phyloP scores from a whole-genome alignment of 2,329 filamentous ascomycete genomes.

The Elsinoe batatas region DNA sequence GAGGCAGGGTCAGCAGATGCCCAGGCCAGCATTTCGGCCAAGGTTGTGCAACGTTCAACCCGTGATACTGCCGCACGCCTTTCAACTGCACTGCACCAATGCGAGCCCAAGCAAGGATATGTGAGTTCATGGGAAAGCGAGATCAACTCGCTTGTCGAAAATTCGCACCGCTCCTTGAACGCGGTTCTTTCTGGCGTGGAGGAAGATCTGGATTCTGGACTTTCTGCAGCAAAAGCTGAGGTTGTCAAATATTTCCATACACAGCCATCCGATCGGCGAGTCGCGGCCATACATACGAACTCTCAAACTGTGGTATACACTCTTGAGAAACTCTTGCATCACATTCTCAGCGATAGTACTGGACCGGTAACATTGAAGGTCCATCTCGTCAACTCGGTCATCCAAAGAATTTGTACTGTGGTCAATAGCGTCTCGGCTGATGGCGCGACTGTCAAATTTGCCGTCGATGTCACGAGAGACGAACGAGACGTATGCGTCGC shows the following conservation, averaged over 20 bases:
- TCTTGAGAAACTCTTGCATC: slow-evolving; percentile 56
- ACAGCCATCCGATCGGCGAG: neutral
- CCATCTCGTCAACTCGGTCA: slow-evolving; percentile 56
- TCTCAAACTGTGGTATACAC: slow-evolving; percentile 51
- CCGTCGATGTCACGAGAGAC: slow-evolving; percentile 63
- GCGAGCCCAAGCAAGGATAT: slow-evolving; percentile 67
- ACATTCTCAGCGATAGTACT: slow-evolving; percentile 55
- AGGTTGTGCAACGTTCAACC: neutral
- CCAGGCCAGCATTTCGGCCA: neutral
- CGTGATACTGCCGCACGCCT: slow-evolving; percentile 12
- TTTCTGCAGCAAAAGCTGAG: neutral
- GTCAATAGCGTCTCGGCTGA: neutral
- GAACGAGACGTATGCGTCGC: slow-evolving; percentile 73
- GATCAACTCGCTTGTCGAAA: slow-evolving; percentile 51
- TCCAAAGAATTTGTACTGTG: slow-evolving; percentile 60
- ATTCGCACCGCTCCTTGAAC: slow-evolving; percentile 62
- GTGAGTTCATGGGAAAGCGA: slow-evolving; percentile 69
- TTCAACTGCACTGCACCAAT: slow-evolving; percentile 61
- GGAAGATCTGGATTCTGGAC: slow-evolving; percentile 69
- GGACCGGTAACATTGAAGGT: slow-evolving; percentile 57
- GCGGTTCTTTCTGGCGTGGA: slow-evolving; percentile 67
- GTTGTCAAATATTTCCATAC: neutral
- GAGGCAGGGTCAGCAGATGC: slow-evolving; percentile 36
- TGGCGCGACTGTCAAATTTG: slow-evolving; percentile 43
- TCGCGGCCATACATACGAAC: neutral